Percentiles rank a stretch among this genome's conserved stretches.
Conservation (phyloP, 805 yeast genomes). For the Alloascoidea africana region DNA sequence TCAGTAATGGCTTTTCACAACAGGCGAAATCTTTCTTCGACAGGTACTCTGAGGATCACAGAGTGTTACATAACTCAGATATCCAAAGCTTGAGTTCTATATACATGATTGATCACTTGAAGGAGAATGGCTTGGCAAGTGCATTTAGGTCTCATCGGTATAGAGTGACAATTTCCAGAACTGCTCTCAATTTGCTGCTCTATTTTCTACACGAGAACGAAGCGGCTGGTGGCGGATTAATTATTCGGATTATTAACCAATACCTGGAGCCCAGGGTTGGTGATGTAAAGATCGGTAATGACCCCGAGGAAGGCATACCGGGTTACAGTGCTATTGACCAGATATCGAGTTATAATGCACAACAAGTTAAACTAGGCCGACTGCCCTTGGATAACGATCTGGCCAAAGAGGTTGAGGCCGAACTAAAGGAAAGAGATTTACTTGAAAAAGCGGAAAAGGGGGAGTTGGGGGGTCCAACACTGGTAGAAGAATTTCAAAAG, state of each 20-base stretch:
- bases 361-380: conserved; percentile 66
- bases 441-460: conserved; percentile 13
- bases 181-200: conserved; percentile 69
- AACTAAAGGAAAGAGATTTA: conserved; percentile 67
- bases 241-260: conserved; percentile 77
- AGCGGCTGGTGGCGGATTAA: conserved; percentile 77
- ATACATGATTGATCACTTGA: conserved; percentile 63
- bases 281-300: conserved; percentile 18
- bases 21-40: conserved; percentile 67
- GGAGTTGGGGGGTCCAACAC: conserved; percentile 21
- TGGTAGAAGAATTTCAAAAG: conserved; percentile 54
- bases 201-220: conserved; percentile 88
- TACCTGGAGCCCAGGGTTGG: conserved; percentile 35
- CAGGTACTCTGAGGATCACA: conserved; percentile 58
- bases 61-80: conserved; percentile 64
- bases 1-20: conserved; percentile 40
- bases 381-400: conserved; percentile 81
- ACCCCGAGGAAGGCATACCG: conserved; percentile 26
- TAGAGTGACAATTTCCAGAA: conserved; percentile 60
- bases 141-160: conserved; percentile 63
- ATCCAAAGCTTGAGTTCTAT: conserved; percentile 58
- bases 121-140: conserved; percentile 70
- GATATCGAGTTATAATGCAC: conserved; percentile 48
- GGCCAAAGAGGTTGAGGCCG: conserved; percentile 70
- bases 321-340: conserved; percentile 26